Evolutionary conservation across 805 yeast species (phyloP).

Genomic region (Hanseniaspora jakobsenii): DNA sequence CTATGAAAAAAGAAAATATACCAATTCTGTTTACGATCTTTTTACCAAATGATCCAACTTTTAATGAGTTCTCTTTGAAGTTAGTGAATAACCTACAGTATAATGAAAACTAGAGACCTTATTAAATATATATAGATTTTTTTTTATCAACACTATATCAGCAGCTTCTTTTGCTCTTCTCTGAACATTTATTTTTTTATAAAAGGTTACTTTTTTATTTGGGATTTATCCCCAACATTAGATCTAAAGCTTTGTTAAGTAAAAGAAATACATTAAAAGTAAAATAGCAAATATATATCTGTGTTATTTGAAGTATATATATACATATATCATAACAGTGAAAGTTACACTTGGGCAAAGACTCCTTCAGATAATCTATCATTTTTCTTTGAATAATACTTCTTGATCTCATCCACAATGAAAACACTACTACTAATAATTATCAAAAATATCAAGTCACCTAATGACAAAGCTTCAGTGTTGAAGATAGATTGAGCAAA

Average conservation of each 20-base stretch:
- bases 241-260: too few species aligned
- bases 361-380: constrained; percentile 6
- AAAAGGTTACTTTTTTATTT: too few species aligned
- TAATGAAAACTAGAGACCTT: constrained; percentile 2
- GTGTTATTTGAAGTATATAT: too few species aligned
- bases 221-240: too few species aligned
- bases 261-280: too few species aligned
- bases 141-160: neutral
- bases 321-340: too few species aligned
- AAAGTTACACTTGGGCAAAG: constrained; percentile 14
- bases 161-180: too few species aligned
- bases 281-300: too few species aligned
- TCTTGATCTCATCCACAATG: constrained; percentile 72
- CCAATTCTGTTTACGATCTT: constrained; percentile 13
- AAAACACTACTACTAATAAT: constrained; percentile 67
- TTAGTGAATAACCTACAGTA: constrained; percentile 2
- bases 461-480: constrained; percentile 72
- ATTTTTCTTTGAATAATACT: constrained; percentile 28
- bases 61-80: constrained; percentile 1
- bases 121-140: neutral
- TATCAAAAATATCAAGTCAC: constrained; percentile 55
- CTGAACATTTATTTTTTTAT: neutral
- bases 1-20: constrained; percentile 3
- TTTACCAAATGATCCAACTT: neutral
- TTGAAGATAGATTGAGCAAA: constrained; percentile 87